phyloP scores from a whole-genome alignment of 1,284 basidiomycete genomes.

The Moesziomyces antarcticus region DNA sequence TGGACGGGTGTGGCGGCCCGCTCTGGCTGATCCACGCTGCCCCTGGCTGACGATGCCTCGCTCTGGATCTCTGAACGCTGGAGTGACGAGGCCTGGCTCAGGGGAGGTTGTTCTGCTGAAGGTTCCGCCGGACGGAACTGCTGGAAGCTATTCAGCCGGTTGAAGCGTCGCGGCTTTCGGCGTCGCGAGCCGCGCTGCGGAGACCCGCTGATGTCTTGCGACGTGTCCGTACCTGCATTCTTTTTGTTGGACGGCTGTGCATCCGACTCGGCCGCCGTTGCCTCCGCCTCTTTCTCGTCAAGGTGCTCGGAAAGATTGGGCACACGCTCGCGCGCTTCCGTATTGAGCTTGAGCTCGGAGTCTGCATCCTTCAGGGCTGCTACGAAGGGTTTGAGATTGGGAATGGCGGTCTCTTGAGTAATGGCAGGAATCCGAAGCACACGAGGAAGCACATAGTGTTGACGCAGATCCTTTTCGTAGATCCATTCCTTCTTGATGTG shows the following conservation, averaged over 20 bases:
- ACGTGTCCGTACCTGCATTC: neutral
- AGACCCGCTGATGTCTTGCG: neutral
- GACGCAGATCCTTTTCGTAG: slow-evolving; percentile 32
- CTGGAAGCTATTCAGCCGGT: slow-evolving; percentile 4
- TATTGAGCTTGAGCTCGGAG: slow-evolving; percentile 2
- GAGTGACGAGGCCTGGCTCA: neutral
- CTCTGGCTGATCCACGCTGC: neutral
- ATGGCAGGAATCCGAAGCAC: slow-evolving; percentile 31
- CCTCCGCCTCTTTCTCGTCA: neutral
- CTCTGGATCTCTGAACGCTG: neutral
- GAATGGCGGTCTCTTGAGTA: slow-evolving; percentile 20
- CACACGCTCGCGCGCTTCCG: slow-evolving; percentile 5
- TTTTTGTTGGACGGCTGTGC: neutral
- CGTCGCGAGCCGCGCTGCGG: neutral
- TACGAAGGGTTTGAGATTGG: slow-evolving; percentile 8
- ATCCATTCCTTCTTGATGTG: slow-evolving; percentile 23
- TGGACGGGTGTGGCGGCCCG: no score
- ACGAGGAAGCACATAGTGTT: slow-evolving; percentile 34
- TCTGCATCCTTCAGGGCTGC: slow-evolving; percentile 9
- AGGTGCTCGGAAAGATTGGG: slow-evolving; percentile 3
- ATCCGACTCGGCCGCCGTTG: neutral
- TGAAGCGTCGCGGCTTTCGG: neutral
- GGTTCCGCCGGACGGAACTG: neutral
- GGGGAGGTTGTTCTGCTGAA: neutral
- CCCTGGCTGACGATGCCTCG: neutral